These are phyloP conservation scores for Lodderomyces pseudojiufengensis DNA, from an alignment of 1,139 yeast genomes.

Conservation along the genomic window DNA sequence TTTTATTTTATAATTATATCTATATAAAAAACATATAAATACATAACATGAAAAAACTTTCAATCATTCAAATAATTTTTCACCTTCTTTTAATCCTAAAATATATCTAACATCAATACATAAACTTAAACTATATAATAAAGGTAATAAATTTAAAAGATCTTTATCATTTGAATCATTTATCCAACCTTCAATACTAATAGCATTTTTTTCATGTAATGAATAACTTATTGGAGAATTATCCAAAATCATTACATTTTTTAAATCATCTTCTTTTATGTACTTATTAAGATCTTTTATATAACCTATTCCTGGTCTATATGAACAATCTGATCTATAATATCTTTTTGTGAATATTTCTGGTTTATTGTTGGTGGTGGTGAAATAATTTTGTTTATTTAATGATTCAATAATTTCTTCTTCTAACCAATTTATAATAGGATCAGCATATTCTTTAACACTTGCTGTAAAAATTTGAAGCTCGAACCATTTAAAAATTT, in stretches of 20 bases:
- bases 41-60: too few species aligned
- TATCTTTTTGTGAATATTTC: conserved; percentile 53
- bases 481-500: conserved; percentile 84
- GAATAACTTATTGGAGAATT: conserved; percentile 91
- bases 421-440: conserved; percentile 84
- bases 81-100: conserved; percentile 75
- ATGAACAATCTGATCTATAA: conserved; percentile 78
- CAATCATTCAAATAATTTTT: conserved; percentile 54
- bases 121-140: conserved; percentile 72
- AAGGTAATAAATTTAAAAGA: conserved; percentile 72
- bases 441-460: conserved; percentile 94
- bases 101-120: conserved; percentile 86
- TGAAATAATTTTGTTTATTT: conserved; percentile 9
- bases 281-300: conserved; percentile 72
- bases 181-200: conserved; percentile 96
- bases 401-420: conserved; percentile 26
- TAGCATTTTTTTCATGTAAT: conserved; percentile 80
- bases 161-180: conserved; percentile 89
- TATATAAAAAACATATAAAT: too few species aligned
- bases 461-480: conserved; percentile 91
- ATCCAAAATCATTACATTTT: conserved; percentile 77
- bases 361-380: conserved; percentile 1
- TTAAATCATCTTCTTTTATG: conserved; percentile 52
- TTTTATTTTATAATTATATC: too few species aligned
- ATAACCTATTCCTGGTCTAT: conserved; percentile 77